Conservation (phyloP, 148 eudicot species). For the Euryodendron excelsum region DNA sequence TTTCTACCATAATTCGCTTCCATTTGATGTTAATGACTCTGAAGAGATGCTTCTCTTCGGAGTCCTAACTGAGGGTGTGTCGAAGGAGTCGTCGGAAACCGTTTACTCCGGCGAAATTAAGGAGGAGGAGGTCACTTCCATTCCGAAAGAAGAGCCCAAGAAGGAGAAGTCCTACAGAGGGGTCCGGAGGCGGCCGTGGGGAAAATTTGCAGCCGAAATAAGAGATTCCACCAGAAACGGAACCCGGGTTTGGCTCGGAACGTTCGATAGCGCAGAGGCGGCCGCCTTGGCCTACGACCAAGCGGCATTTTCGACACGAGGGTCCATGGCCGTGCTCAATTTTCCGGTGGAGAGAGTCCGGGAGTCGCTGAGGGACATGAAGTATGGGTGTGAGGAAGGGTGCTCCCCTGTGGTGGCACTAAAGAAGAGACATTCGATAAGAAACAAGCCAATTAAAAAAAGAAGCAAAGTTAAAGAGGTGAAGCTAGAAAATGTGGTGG, state of each 20-base stretch:
- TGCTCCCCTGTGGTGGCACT: conserved; percentile 52
- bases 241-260: conserved; percentile 25
- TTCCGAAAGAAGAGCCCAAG: background rate
- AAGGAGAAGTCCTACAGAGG: conserved; percentile 18
- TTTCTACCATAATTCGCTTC: conserved; percentile 3
- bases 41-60: conserved; percentile 19
- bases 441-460: conserved; percentile 21
- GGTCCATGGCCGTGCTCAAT: conserved; percentile 22
- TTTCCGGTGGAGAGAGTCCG: conserved; percentile 23
- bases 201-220: conserved; percentile 25
- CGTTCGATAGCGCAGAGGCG: conserved; percentile 19
- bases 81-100: background rate
- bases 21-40: conserved; percentile 17
- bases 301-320: conserved; percentile 24
- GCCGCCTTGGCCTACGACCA: conserved; percentile 32
- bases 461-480: conserved; percentile 10
- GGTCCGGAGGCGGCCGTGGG: conserved; percentile 21
- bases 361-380: conserved; percentile 20
- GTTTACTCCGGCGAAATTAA: background rate
- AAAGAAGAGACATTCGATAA: conserved; percentile 49
- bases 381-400: conserved; percentile 20
- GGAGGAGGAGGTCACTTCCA: conserved; percentile 6
- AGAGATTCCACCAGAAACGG: conserved; percentile 26
- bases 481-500: conserved; percentile 20
- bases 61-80: background rate